Evolutionary conservation across 179 eudicot species (phyloP), one percentile per base, ranked within the genome.

Genomic region (Beta macrorhiza): DNA sequence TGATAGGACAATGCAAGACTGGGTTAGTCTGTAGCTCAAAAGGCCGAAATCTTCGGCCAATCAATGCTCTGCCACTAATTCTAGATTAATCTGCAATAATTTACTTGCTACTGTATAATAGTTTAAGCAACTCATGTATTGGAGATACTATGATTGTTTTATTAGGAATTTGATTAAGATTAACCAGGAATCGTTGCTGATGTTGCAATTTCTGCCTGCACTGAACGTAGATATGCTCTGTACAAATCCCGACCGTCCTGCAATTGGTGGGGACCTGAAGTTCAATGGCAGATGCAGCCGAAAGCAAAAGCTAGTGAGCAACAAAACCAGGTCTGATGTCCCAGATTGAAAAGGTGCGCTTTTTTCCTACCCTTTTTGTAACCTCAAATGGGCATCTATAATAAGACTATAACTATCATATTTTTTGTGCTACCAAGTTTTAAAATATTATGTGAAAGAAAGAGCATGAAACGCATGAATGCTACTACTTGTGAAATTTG

Each of bases 201-300:
- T 71, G 76, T 67, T 84, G 84, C 81, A 78, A 13, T 67, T 84
- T 79, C 62, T 80, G 82, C 84, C 76, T 78, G 86, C 82, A 65
- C 44, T 78, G 55, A 76, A 10, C 53, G 55, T 76, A 57, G 80
- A 69, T 76, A 37, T 57, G 64, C 78, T 65, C 77, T 29, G 53
- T 62, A 76, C 74, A 52, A 75, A 70, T 72, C 78, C 74, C 52
- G 72, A 81, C 78, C 69, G 71, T 68, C 65, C 74, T 78, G 79
- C 79, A 59, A 52, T 69, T 69, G 49, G 80, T 78, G 84, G 84
- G 84, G 32, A 81, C 84, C 87, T 76, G 63, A 12, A 20, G 79
- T 81, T 49, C 76, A 74, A 74, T 77, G 62, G 47, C 61, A 17
- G 51, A 74, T 79, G 71, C 79, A 67, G 82, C 79, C 84, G 82